Evolutionary conservation across 1,139 yeast species (phyloP).

Genomic region (Debaryomyces sp.): DNA sequence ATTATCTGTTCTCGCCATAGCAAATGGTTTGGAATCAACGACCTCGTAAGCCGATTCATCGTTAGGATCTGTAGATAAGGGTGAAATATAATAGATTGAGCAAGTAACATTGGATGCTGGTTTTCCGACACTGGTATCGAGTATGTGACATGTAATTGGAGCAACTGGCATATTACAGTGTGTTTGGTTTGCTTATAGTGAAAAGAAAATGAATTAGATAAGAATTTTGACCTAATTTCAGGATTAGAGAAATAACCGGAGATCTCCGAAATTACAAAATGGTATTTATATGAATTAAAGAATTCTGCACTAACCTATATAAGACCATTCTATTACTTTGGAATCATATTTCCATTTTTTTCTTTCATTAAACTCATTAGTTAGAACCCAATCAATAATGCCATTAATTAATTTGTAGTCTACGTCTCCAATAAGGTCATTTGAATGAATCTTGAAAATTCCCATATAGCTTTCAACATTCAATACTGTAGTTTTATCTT

Average conservation of each 20-base stretch:
- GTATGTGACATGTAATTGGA: conserved; percentile 84
- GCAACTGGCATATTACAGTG: conserved; percentile 30
- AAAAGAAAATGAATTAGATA: background rate
- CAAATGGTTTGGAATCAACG: conserved; percentile 46
- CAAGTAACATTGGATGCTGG: conserved; percentile 76
- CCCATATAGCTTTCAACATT: conserved; percentile 17
- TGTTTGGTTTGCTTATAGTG: background rate
- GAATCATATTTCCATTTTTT: conserved; percentile 28
- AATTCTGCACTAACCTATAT: conserved; percentile 6
- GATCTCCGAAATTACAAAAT: conserved; percentile 1
- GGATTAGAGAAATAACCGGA: background rate
- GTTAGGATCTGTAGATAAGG: conserved; percentile 26
- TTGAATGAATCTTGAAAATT: conserved; percentile 9
- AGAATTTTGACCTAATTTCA: background rate
- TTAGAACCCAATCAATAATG: conserved; percentile 27
- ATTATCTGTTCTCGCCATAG: conserved; percentile 64
- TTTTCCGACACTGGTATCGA: conserved; percentile 80
- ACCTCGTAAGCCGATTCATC: conserved; percentile 32
- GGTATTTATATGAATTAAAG: background rate
- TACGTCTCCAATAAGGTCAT: conserved; percentile 17
- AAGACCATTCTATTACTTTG: conserved; percentile 22
- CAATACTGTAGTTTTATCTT: conserved; percentile 11
- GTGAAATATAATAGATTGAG: conserved; percentile 49
- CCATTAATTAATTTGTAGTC: conserved; percentile 27
- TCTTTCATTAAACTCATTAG: conserved; percentile 19